Evolutionary conservation across 1,284 basidiomycete species (phyloP).

Genomic region (Malassezia brasiliensis): DNA sequence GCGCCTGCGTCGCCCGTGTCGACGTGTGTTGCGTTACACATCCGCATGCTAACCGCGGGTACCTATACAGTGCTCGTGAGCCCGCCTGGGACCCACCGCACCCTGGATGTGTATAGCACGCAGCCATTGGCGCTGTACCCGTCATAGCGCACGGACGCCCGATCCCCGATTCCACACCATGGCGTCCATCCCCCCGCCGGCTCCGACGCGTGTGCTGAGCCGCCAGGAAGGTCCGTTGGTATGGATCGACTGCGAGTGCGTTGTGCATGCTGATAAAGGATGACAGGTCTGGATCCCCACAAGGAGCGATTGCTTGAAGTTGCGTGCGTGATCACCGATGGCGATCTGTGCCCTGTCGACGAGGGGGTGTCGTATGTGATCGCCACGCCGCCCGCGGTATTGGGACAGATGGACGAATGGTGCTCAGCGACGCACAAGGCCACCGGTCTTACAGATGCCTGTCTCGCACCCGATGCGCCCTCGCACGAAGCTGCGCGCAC

Average conservation of each 20-base stretch:
- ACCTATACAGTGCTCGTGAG: neutral
- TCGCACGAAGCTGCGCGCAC: conserved; percentile 49
- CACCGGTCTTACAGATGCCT: conserved; percentile 28
- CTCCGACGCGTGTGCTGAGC: conserved; percentile 19
- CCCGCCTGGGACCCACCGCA: neutral
- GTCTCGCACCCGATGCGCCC: conserved; percentile 22
- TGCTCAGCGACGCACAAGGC: conserved; percentile 26
- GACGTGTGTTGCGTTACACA: neutral
- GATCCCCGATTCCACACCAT: neutral
- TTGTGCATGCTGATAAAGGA: conserved; percentile 45
- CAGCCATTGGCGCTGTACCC: neutral
- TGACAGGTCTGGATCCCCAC: conserved; percentile 62
- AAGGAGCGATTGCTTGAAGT: conserved; percentile 64
- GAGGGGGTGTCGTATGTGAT: conserved; percentile 64
- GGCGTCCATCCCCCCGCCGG: conserved; percentile 31
- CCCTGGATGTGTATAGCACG: neutral
- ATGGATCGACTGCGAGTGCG: conserved; percentile 70
- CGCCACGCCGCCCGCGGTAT: conserved; percentile 56
- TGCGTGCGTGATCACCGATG: conserved; percentile 71
- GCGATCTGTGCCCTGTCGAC: conserved; percentile 64
- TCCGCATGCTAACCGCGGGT: neutral
- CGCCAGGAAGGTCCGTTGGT: conserved; percentile 61
- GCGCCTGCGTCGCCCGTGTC: neutral
- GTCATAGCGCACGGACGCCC: neutral
- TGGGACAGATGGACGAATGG: conserved; percentile 53